Percentiles rank a stretch among this genome's conserved stretches.
Evolutionary conservation across 129 eudicot species (phyloP).

Genomic region (Heracleum sosnowskyi): DNA sequence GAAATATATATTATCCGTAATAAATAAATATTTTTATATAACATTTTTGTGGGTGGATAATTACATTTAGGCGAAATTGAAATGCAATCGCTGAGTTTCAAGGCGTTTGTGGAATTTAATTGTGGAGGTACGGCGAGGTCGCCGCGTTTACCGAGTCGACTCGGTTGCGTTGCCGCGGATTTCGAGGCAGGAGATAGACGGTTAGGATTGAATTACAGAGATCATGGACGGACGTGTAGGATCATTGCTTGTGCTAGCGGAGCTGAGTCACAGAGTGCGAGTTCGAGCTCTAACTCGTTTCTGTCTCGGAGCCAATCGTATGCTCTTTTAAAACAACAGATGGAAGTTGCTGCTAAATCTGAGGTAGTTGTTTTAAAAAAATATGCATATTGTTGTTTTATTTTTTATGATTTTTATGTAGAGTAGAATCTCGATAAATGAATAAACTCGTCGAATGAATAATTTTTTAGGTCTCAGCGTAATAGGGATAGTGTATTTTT

Average conservation of each 20-base stretch:
- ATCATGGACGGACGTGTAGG: constrained; percentile 21
- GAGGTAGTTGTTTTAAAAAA: constrained; percentile 41
- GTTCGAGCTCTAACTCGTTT: constrained; percentile 32
- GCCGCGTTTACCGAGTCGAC: constrained; percentile 26
- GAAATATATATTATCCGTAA: neutral
- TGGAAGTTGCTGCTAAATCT: constrained; percentile 94
- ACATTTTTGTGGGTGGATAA: neutral
- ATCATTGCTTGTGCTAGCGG: constrained; percentile 51
- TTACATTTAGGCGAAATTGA: neutral
- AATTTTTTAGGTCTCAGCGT: too few relatives aligned
- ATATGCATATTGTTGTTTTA: too few relatives aligned
- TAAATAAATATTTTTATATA: neutral
- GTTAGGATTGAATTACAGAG: constrained; percentile 19
- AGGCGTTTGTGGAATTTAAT: constrained; percentile 35
- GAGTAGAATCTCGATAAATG: too few relatives aligned
- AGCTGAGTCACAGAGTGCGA: constrained; percentile 38
- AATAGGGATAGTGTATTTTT: too few relatives aligned
- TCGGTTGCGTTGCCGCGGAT: constrained; percentile 16
- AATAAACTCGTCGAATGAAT: too few relatives aligned
- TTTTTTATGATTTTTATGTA: neutral
- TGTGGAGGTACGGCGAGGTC: constrained; percentile 16
- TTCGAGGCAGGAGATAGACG: constrained; percentile 14
- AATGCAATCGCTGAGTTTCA: constrained; percentile 56
- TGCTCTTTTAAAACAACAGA: constrained; percentile 76
- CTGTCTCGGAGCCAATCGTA: constrained; percentile 67